Percentiles rank a stretch among this genome's conserved stretches.
Evolutionary conservation across 2,329 filamentous ascomycete species (phyloP).

Genomic region (Amylocarpus encephaloides): DNA sequence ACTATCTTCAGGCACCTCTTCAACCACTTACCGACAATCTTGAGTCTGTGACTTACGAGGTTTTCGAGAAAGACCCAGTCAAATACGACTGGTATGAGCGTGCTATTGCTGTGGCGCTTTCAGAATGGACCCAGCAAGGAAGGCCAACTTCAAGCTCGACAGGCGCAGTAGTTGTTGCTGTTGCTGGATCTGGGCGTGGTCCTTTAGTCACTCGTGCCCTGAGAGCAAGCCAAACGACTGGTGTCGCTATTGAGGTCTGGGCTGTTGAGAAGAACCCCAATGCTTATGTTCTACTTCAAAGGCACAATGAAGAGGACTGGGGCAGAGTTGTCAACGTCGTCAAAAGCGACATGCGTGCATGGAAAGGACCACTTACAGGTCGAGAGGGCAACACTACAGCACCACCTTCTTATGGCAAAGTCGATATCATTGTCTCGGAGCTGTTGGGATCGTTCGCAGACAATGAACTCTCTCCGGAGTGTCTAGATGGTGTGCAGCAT

Average conservation of each 20-base stretch:
- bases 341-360: constrained; percentile 95
- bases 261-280: constrained; percentile 98
- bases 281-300: constrained; percentile 84
- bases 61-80: constrained; percentile 96
- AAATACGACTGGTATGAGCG: constrained; percentile 96
- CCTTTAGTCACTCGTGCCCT: constrained; percentile 85
- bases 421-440: constrained; percentile 93
- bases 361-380: constrained; percentile 69
- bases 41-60: constrained; percentile 95
- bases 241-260: constrained; percentile 78
- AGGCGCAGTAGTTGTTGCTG: constrained; percentile 74
- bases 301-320: constrained; percentile 82
- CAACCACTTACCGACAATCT: constrained; percentile 95
- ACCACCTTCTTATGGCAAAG: constrained; percentile 50
- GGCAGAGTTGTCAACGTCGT: constrained; percentile 73
- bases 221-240: constrained; percentile 68
- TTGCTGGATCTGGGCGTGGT: constrained; percentile 88
- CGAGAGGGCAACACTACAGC: constrained; percentile 32
- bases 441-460: constrained; percentile 92
- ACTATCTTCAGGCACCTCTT: constrained; percentile 90
- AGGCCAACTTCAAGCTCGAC: constrained; percentile 69
- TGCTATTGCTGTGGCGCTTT: constrained; percentile 73
- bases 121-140: constrained; percentile 66
- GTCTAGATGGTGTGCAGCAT: constrained; percentile 89
- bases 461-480: constrained; percentile 95